Evolutionary conservation across 768 basidiomycete genomes (phyloP).

Genomic region (Leccinum uliginosum): DNA sequence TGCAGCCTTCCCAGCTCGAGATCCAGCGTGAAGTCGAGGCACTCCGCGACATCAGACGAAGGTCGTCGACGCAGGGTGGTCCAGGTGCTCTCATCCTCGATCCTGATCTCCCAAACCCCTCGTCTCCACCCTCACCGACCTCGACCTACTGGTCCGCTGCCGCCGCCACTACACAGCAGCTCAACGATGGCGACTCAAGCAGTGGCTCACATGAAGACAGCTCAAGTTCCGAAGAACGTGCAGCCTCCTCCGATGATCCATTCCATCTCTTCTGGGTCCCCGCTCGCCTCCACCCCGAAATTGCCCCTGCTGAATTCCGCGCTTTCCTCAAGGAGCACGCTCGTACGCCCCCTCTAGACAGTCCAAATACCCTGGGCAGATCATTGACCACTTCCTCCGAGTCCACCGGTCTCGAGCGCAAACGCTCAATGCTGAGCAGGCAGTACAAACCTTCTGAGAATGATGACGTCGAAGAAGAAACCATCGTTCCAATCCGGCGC

Average conservation of each 20-base stretch:
- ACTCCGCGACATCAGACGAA: slow-evolving; percentile 75
- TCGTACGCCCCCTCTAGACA: slow-evolving; percentile 52
- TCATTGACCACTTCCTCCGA: slow-evolving; percentile 39
- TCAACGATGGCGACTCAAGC: slow-evolving; percentile 42
- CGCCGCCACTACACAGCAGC: slow-evolving; percentile 29
- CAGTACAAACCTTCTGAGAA: slow-evolving; percentile 83
- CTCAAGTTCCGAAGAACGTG: slow-evolving; percentile 33
- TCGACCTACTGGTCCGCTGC: slow-evolving; percentile 46
- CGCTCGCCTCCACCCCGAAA: slow-evolving; percentile 93
- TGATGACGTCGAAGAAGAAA: slow-evolving; percentile 71
- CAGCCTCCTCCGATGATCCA: slow-evolving; percentile 57
- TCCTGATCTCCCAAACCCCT: slow-evolving; percentile 83
- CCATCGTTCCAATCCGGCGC: slow-evolving; percentile 64
- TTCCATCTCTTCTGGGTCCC: slow-evolving; percentile 98
- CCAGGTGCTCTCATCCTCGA: slow-evolving; percentile 84
- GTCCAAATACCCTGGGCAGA: slow-evolving; percentile 35
- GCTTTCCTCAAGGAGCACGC: slow-evolving; percentile 94
- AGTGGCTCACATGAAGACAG: slow-evolving; percentile 39
- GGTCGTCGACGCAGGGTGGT: slow-evolving; percentile 68
- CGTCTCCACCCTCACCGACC: slow-evolving; percentile 57
- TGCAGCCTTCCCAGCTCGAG: slow-evolving; percentile 81
- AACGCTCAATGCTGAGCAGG: slow-evolving; percentile 89
- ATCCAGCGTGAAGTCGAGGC: slow-evolving; percentile 86
- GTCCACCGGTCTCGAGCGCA: slow-evolving; percentile 59
- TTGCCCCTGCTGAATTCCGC: slow-evolving; percentile 94